Evolutionary conservation across 2,329 filamentous ascomycete genomes (phyloP), one percentile per base, ranked within the genome.

Genomic region (Fusarium nygamai): DNA sequence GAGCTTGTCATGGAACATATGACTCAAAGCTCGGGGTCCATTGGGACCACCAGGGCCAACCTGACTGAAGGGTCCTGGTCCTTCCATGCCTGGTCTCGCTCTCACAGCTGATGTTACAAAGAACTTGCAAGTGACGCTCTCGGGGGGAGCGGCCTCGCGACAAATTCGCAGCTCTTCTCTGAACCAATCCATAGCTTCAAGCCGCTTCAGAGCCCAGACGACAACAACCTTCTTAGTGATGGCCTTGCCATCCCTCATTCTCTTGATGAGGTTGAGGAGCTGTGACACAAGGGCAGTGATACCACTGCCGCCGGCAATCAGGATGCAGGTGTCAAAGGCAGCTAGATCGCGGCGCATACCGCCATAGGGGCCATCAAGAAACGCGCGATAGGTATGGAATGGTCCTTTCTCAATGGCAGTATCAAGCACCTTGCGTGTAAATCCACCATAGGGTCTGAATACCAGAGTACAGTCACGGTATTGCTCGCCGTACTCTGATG

Each of bases 141-240:
- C 94, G 1, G 94, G 93, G 3, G 96, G 96, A 16, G 96, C 95
- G 57, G 91, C 92, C 82, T 98, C 94, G 77, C 94, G 90, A 83
- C 96, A 98, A 78, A 98, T 97, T 54, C 95, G 90, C 67, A 98
- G 87, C 82, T 98, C 96, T 83, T 98, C 95, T 74, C 94, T 93
- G 87, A 98, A 98, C 96, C 96, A 98, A 81, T 98, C 94, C 91
- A 98, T 94, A 2, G 94, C 94, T 82, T 98, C 96, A 20, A 96
- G 91, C 64, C 93, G 91, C 83, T 96, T 97, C 75, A 98, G 86
- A 10, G 95, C 92, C 96, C 96, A 98, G n/a, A 98, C 90, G 3
- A 98, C 94, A 22, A 96, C 92, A 10, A 98, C 92, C 73, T 92
- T 94, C 81, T 93, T 94, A 5, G 95, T 98, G 50, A 98, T 94